Evolutionary conservation across 2,329 filamentous ascomycete species (phyloP), one percentile per base, ranked within the genome.

Genomic region (Plectosphaerella plurivora): DNA sequence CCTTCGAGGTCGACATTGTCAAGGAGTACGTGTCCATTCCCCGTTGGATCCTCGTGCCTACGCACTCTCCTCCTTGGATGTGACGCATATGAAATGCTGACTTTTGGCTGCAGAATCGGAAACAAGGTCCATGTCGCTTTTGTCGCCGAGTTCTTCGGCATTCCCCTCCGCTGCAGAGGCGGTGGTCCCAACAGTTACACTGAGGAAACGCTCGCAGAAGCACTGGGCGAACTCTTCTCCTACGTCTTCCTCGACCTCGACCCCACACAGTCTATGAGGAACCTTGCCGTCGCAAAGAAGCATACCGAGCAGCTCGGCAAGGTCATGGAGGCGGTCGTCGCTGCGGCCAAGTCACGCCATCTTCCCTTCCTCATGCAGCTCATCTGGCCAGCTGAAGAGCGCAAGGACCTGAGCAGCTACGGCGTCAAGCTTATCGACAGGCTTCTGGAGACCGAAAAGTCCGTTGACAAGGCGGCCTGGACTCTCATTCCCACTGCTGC

Each of bases 401-500:
- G 78, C 12, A 53, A 65, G 16, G 20, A n/a, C 2, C 67, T 86
- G 24, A 71, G 73, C n/a, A 75, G 80, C 45, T 85, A 83, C 57
- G 83, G 84, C 5, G 72, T 75, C 20, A 73, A 81, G 48, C 74
- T 86, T 65, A 74, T 86, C 48, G 72, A 77, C 50, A 70, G 76
- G 8, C 70, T 86, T 54, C 63, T 84, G 33, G 76, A 82, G 25
- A 72, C 70, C 48, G 79, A 79, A 1, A 68, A 82, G 45, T 72
- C 71, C 36, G 65, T 75, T 10, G 75, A 80, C 41, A 76, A 84
- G 47, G 73, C 82, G 37, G 77, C 82, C 8, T 83, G 74, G 72
- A 77, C 80, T 55, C 75, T 84, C 45, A 64, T 84, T 57, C 82
- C 82, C 2, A 77, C 79, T 2, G 77, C 79, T 9, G 73, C 75